Evolutionary conservation across 2,329 filamentous ascomycete genomes (phyloP), one percentile per base, ranked within the genome.

Genomic region (Penicillium polonicum): DNA sequence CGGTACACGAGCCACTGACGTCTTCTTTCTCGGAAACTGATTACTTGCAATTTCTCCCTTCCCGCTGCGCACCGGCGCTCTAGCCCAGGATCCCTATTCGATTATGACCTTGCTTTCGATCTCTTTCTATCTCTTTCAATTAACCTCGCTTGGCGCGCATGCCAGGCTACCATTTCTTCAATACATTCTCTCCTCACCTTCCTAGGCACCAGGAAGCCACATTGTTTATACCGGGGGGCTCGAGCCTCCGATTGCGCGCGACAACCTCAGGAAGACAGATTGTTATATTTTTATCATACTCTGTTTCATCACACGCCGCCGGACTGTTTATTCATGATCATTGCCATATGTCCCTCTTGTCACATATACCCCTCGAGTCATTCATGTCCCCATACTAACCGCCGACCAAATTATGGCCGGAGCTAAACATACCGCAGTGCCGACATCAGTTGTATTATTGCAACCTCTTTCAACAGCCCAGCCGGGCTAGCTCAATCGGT

Each of bases 401-500:
- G 23, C 38, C 9, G 6, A 19, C 19, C 17, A 33, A 27, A 17
- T 31, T 10, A 33, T 6, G 23, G 5, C 76, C 79, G 79, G 76
- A 72, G 68, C 72, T 31, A 21, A 27, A 5, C 39, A 15, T 36
- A 19, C 1, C 0, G 0, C 4, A 4, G 1, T 27, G 17, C 50
- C 25, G 12, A 45, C 33, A 44, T 52, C 2, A 15, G 4, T 25
- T 33, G 4, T 33, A 19, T 72, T 71, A 73, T 73, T 70, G 70
- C 65, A 73, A 70, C 68, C 68, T 74, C 58, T 60, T 62, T 54
- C 59, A 61, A 57, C 55, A 55, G 52, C 38, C 42, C 48, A 58
- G 76, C 76, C 71, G 70, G 75, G 75, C 73, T 78, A 78, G 76
- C 76, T 79, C 76, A 79, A 79, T 79, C 76, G 76, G 70, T 75